Evolutionary conservation across 2,329 filamentous ascomycete genomes (phyloP), one percentile per base, ranked within the genome.

Genomic region (Fusarium caatingaense): DNA sequence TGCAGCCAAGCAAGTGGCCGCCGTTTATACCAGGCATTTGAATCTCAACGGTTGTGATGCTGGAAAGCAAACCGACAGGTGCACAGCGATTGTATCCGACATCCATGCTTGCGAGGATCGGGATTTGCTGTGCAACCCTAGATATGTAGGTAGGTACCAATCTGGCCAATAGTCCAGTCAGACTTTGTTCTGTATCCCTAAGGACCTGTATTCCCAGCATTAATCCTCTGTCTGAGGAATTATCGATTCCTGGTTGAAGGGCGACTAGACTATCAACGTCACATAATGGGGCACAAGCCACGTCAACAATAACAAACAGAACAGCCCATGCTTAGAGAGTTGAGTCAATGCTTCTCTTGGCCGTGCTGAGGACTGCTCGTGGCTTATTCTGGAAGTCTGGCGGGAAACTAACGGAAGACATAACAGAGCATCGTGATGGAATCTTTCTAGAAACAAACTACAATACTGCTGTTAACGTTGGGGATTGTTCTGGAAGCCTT

Each of bases 401-500:
- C 47, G 18, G 45, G 64, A 54, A 48, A 27, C 30, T 27, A 32
- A 60, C 16, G 8, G 21, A 62, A 32, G 27, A 30, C 20, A 44
- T 15, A 28, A 46, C 21, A 20, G 51, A 60, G 41, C 25, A 40
- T 53, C 37, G 18, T 16, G 34, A 27, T 49, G 40, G 56, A 67
- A 68, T 69, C 53, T 58, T 74, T 73, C 72, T 72, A 62, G 68
- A 74, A 72, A 49, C 58, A 51, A 51, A 25, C 18, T 37, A 37
- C 34, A 60, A 58, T 55, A 32, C 53, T 42, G 54, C 57, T n/a
- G 60, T 59, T 64, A 57, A 64, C 61, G 45, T 45, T 49, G 10
- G 32, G 10, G 49, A 53, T 56, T 50, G 56, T 74, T 75, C 73
- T 72, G 60, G 73, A 75, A 75, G 68, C 70, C 51, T 75, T 69